phyloP scores from a whole-genome alignment of 805 yeast species.

The Starmera dryadoides region DNA sequence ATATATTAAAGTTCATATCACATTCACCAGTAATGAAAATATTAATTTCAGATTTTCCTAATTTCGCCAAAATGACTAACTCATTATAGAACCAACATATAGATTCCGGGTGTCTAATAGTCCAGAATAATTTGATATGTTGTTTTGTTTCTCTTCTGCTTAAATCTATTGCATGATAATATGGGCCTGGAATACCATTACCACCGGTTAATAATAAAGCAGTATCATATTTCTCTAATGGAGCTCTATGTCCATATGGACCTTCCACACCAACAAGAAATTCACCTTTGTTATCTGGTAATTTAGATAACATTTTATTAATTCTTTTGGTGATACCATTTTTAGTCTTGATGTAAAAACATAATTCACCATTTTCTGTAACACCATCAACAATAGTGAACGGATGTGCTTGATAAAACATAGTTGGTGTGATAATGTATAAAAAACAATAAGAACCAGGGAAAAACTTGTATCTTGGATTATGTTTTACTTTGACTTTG shows the following conservation, averaged over 20 bases:
- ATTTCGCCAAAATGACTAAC: slow-evolving; percentile 22
- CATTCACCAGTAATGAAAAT: slow-evolving; percentile 29
- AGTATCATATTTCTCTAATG: slow-evolving; percentile 28
- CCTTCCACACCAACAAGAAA: slow-evolving; percentile 41
- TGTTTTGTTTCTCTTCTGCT: slow-evolving; percentile 17
- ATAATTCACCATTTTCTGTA: slow-evolving; percentile 27
- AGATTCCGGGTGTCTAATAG: slow-evolving; percentile 44
- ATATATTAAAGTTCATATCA: slow-evolving; percentile 3
- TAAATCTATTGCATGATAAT: slow-evolving; percentile 27
- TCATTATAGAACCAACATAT: slow-evolving; percentile 41
- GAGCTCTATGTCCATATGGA: slow-evolving; percentile 43
- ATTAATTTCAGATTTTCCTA: slow-evolving; percentile 19
- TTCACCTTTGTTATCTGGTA: slow-evolving; percentile 22
- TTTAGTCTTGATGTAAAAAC: slow-evolving; percentile 38
- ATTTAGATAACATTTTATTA: slow-evolving; percentile 23
- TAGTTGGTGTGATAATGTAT: slow-evolving; percentile 39
- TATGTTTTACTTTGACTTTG: slow-evolving; percentile 33
- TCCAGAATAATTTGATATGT: slow-evolving; percentile 50
- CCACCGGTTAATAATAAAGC: slow-evolving; percentile 41
- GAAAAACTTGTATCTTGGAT: slow-evolving; percentile 36
- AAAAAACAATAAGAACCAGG: slow-evolving; percentile 54
- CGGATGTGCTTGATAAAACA: slow-evolving; percentile 67
- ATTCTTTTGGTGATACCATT: slow-evolving; percentile 44
- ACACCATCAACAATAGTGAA: slow-evolving; percentile 44
- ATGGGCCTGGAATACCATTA: slow-evolving; percentile 43